These are phyloP conservation scores for Fusarium azukiicola DNA, from an alignment of 2,329 filamentous ascomycete species.

Conservation along the genomic window DNA sequence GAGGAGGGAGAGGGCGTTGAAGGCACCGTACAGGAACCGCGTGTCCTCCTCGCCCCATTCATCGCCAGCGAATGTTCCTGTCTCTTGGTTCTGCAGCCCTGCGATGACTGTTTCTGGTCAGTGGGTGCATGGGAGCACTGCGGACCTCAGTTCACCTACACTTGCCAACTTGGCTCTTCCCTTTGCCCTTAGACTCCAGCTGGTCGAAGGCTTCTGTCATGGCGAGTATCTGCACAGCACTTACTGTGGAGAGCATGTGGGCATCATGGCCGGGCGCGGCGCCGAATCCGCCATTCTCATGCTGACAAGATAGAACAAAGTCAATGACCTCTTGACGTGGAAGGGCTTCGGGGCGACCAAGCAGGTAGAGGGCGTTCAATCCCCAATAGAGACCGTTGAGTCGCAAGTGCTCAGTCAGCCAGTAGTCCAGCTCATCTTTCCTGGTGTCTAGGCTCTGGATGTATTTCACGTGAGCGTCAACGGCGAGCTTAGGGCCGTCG, in stretches of 20 bases:
- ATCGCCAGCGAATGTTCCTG: constrained; percentile 95
- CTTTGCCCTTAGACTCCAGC: constrained; percentile 84
- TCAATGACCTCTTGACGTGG: constrained; percentile 90
- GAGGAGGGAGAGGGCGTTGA: constrained; percentile 94
- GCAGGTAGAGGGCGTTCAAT: constrained; percentile 91
- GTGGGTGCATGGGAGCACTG: constrained; percentile 41
- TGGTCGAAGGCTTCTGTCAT: constrained; percentile 92
- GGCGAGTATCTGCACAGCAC: constrained; percentile 95
- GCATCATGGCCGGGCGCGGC: constrained; percentile 97
- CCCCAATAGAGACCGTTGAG: constrained; percentile 99
- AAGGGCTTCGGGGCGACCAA: constrained; percentile 90
- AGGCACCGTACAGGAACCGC: constrained; percentile 93
- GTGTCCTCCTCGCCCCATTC: constrained; percentile 99
- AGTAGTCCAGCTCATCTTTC: constrained; percentile 98
- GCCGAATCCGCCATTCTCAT: constrained; percentile 93
- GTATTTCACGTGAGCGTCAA: constrained; percentile 89
- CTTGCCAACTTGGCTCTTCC: constrained; percentile 85
- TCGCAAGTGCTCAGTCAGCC: constrained; percentile 97
- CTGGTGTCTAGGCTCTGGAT: constrained; percentile 95
- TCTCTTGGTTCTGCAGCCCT: constrained; percentile 87
- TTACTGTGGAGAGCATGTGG: constrained; percentile 97
- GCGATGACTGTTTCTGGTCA: constrained; percentile 82
- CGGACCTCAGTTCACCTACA: constrained; percentile 78
- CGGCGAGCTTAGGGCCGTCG: constrained; percentile 70
- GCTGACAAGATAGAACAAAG: constrained; percentile 97